A percentile compares a stretch with the other conserved stretches of the same genome.
Conservation (phyloP, 176 grass and related monocot species). For the Areca catechu region DNA sequence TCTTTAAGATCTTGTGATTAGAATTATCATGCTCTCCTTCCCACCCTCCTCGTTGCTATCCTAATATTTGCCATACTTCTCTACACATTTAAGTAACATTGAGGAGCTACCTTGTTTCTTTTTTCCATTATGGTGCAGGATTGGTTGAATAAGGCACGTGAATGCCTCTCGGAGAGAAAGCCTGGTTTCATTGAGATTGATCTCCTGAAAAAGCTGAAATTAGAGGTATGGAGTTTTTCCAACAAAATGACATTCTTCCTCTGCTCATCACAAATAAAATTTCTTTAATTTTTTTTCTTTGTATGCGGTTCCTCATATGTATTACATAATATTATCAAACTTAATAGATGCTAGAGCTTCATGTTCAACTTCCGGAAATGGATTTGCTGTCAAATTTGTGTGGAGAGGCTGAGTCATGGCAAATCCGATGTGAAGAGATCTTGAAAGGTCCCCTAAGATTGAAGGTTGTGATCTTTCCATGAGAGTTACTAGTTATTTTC, state of each 20-base stretch:
- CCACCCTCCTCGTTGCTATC: too few species aligned
- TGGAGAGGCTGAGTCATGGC: constrained; percentile 72
- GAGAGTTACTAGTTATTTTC: constrained; percentile 6
- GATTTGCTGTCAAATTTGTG: constrained; percentile 55
- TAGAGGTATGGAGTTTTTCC: constrained; percentile 39
- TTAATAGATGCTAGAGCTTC: constrained; percentile 59
- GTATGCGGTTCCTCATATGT: neutral
- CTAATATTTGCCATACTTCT: too few species aligned
- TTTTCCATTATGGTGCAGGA: constrained; percentile 39
- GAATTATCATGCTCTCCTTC: too few species aligned
- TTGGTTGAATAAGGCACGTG: constrained; percentile 49
- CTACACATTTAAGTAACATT: too few species aligned
- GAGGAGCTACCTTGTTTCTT: neutral
- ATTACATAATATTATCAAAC: constrained; percentile 23
- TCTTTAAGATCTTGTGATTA: too few species aligned
- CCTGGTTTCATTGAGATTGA: constrained; percentile 35
- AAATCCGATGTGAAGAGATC: constrained; percentile 51
- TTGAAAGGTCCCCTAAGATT: constrained; percentile 38
- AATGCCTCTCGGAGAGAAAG: constrained; percentile 44
- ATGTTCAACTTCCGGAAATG: constrained; percentile 48
- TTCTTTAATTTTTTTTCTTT: too few species aligned
- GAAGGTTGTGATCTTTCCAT: constrained; percentile 38
- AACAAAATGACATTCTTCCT: too few species aligned
- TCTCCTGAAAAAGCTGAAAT: constrained; percentile 53
- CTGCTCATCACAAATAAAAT: too few species aligned